These are phyloP conservation scores for Venturia effusa DNA, from an alignment of 2,329 filamentous ascomycete genomes.

Conservation along the genomic window DNA sequence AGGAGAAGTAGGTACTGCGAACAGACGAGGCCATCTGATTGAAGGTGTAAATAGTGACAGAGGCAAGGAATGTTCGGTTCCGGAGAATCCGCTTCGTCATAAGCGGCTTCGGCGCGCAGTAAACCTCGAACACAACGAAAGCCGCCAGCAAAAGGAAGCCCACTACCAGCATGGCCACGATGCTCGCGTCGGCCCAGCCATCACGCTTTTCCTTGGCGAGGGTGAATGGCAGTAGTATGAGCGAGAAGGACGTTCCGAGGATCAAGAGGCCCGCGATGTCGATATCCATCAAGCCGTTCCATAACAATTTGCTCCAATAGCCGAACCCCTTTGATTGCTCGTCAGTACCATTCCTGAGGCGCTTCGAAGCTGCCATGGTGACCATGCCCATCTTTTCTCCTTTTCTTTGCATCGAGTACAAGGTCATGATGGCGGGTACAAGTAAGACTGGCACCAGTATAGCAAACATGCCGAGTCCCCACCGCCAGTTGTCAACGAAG, in stretches of 20 bases:
- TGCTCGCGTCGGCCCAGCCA: constrained; percentile 16
- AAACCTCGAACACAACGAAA: constrained; percentile 15
- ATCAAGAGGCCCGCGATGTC: constrained; percentile 16
- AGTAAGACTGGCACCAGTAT: constrained; percentile 18
- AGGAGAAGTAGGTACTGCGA: constrained; percentile 16
- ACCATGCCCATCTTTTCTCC: constrained; percentile 17
- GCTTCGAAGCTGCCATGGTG: constrained; percentile 13
- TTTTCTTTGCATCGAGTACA: constrained; percentile 18
- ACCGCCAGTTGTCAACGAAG: constrained; percentile 25
- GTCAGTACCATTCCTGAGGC: neutral
- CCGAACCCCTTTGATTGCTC: neutral
- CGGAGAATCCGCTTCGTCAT: constrained; percentile 16
- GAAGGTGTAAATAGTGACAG: constrained; percentile 13
- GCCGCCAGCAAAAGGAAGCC: constrained; percentile 14
- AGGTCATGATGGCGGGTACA: constrained; percentile 19
- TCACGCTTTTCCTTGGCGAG: constrained; percentile 15
- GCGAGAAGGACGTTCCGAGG: constrained; percentile 16
- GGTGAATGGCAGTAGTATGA: constrained; percentile 17
- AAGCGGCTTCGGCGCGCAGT: constrained; percentile 16
- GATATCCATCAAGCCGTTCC: constrained; percentile 15
- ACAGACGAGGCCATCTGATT: constrained; percentile 15
- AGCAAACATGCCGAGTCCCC: constrained; percentile 20
- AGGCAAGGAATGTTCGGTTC: constrained; percentile 16
- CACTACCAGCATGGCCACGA: constrained; percentile 15
- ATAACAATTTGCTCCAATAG: neutral